phyloP scores from a whole-genome alignment of 495 filamentous ascomycete genomes.

The Penicillium turbatum region DNA sequence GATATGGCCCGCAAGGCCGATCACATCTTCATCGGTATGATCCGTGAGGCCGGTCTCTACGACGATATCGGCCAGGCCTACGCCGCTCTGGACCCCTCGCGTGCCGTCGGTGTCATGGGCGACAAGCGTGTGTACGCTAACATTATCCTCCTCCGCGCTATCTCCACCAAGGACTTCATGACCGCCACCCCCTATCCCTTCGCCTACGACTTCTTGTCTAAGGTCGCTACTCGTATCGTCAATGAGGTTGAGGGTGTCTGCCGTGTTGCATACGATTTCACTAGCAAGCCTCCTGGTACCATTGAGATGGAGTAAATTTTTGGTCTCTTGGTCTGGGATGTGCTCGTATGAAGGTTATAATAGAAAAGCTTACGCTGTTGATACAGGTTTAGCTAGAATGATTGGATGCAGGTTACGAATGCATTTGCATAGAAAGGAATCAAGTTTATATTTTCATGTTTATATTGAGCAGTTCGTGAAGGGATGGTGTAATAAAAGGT shows the following conservation, averaged over 20 bases:
- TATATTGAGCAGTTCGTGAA: background rate
- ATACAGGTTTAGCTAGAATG: conserved; percentile 6
- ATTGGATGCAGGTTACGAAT: conserved; percentile 3
- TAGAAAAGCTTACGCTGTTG: conserved; percentile 2
- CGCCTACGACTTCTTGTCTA: conserved; percentile 61
- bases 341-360: background rate
- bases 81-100: conserved; percentile 58
- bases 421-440: conserved; percentile 5
- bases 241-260: conserved; percentile 77
- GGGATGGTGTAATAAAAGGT: too few relatives aligned
- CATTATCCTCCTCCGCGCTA: conserved; percentile 64
- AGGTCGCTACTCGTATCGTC: conserved; percentile 66
- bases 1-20: conserved; percentile 81
- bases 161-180: conserved; percentile 79
- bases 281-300: conserved; percentile 77
- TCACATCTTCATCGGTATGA: conserved; percentile 78
- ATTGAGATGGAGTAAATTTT: conserved; percentile 71
- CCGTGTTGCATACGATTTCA: conserved; percentile 62
- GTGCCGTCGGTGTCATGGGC: conserved; percentile 77
- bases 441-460: background rate
- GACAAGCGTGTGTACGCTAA: conserved; percentile 62
- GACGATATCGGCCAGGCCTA: conserved; percentile 73
- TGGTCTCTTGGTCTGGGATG: background rate
- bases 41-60: conserved; percentile 79
- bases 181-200: conserved; percentile 70